These are phyloP conservation scores for Lathyrus sativus DNA, from an alignment of 306 rosid genomes.

Conservation along the genomic window DNA sequence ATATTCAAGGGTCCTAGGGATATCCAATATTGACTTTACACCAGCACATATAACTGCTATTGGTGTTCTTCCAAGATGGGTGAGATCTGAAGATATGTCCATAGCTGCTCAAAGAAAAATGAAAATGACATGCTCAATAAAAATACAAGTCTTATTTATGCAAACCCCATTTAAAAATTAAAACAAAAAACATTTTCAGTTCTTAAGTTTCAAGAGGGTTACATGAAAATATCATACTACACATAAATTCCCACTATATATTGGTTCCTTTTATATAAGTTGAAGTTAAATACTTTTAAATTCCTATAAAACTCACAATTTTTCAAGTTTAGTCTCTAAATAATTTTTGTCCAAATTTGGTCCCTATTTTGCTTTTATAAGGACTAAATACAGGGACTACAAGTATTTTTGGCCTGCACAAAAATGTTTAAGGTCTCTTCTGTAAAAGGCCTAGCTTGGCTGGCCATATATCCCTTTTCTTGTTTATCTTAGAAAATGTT, in stretches of 20 bases:
- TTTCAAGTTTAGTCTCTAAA: no score
- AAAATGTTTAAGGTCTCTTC: slow-evolving; percentile 3
- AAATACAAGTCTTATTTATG: slow-evolving; percentile 15
- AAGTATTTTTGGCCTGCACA: slow-evolving; percentile 16
- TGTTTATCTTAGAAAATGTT: slow-evolving; percentile 23
- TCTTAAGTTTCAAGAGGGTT: slow-evolving; percentile 24
- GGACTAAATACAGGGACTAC: background rate
- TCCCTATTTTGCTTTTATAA: no score
- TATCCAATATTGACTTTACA: slow-evolving; percentile 89
- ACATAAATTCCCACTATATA: background rate
- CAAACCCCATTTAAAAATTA: slow-evolving; percentile 6
- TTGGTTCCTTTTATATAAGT: background rate
- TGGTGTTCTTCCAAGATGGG: slow-evolving; percentile 94
- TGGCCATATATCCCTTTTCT: slow-evolving; percentile 21
- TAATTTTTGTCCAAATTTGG: no score
- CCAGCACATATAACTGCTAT: slow-evolving; percentile 94
- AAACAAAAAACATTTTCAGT: slow-evolving; percentile 6
- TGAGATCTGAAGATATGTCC: slow-evolving; percentile 95
- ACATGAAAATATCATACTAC: slow-evolving; percentile 5
- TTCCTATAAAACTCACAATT: no score
- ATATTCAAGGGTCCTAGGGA: slow-evolving; percentile 88
- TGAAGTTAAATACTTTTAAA: background rate
- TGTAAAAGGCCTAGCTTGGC: background rate
- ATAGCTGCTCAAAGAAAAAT: slow-evolving; percentile 58
- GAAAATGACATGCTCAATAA: slow-evolving; percentile 27